These are phyloP conservation scores for Colletotrichum sp. DNA, from an alignment of 2,329 filamentous ascomycete genomes.

Conservation along the genomic window DNA sequence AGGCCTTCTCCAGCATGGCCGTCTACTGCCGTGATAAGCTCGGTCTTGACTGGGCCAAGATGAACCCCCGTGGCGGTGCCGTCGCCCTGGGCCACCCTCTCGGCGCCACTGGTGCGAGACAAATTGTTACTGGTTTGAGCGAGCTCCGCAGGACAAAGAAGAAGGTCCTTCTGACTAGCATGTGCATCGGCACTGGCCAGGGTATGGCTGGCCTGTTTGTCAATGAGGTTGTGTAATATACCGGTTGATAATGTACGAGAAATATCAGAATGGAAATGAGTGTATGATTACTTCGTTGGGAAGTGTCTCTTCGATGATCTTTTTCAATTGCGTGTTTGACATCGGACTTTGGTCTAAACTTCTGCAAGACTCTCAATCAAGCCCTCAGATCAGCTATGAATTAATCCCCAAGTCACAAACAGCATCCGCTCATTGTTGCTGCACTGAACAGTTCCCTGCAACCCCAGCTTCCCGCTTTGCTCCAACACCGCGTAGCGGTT, in stretches of 20 bases:
- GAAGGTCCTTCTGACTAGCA: slow-evolving; percentile 90
- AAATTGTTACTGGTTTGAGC: slow-evolving; percentile 89
- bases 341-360: neutral
- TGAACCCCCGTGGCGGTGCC: slow-evolving; percentile 82
- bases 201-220: slow-evolving; percentile 73
- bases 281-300: neutral
- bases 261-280: neutral
- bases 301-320: neutral
- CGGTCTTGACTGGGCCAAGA: slow-evolving; percentile 74
- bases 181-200: slow-evolving; percentile 79
- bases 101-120: slow-evolving; percentile 77
- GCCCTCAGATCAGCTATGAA: neutral
- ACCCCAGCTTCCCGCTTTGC: slow-evolving; percentile 6
- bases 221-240: slow-evolving; percentile 49
- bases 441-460: slow-evolving; percentile 15
- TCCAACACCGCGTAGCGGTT: neutral
- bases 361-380: neutral
- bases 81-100: slow-evolving; percentile 85
- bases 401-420: slow-evolving; percentile 13
- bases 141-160: slow-evolving; percentile 85
- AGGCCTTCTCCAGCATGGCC: slow-evolving; percentile 97
- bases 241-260: neutral
- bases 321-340: neutral
- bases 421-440: slow-evolving; percentile 7
- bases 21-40: slow-evolving; percentile 86